Percentiles rank a stretch among this genome's conserved stretches.
These are phyloP conservation scores for Panaeolus papilionaceus DNA, from an alignment of 768 basidiomycete species.

Conservation along the genomic window DNA sequence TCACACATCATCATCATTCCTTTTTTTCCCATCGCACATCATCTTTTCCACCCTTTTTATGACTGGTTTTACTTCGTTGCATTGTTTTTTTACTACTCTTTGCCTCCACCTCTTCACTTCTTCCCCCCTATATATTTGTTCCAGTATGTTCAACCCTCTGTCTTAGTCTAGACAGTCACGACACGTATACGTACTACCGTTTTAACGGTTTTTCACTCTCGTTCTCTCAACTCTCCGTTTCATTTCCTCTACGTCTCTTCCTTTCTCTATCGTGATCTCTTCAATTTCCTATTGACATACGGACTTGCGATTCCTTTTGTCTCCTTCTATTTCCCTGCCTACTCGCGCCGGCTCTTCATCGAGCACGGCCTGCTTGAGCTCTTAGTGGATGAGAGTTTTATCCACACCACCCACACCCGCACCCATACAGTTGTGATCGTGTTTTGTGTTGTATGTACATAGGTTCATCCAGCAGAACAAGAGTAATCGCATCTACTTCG, in stretches of 20 bases:
- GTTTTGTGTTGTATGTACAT: slow-evolving; percentile 32
- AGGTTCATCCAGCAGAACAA: slow-evolving; percentile 25
- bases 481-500: slow-evolving; percentile 7
- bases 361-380: slow-evolving; percentile 6
- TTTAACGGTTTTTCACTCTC: not conserved
- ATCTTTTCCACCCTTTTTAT: slow-evolving; percentile 18
- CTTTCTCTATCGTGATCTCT: not conserved
- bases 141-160: slow-evolving; percentile 16
- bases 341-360: not conserved
- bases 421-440: slow-evolving; percentile 28
- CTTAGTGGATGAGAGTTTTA: slow-evolving; percentile 11
- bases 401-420: slow-evolving; percentile 18
- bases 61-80: slow-evolving; percentile 24
- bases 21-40: slow-evolving; percentile 19
- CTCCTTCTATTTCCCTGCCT: not conserved
- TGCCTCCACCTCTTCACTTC: slow-evolving; percentile 1
- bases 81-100: slow-evolving; percentile 19
- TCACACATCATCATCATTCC: slow-evolving; percentile 13
- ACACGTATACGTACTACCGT: slow-evolving; percentile 12
- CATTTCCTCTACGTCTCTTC: not conserved
- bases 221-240: not conserved
- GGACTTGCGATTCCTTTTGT: not conserved
- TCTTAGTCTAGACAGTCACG: slow-evolving; percentile 5
- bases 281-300: not conserved
- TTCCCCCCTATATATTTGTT: slow-evolving; percentile 16